These are phyloP conservation scores for Maudiozyma bulderi DNA, from an alignment of 805 yeast genomes.

Conservation along the genomic window DNA sequence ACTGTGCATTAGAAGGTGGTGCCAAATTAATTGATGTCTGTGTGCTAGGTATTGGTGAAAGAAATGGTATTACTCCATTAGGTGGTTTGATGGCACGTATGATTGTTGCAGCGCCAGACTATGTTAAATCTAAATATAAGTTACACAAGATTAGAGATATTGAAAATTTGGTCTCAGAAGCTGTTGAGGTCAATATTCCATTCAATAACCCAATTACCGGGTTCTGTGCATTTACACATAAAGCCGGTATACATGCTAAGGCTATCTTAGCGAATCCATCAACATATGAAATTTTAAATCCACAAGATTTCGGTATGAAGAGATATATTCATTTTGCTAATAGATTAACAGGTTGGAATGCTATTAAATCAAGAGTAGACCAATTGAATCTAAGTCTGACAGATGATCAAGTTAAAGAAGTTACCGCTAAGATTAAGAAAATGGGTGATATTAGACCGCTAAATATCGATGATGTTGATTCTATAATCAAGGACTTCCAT, in stretches of 20 bases:
- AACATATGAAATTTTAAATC: slow-evolving; percentile 94
- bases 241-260: slow-evolving; percentile 98
- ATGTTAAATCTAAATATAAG: slow-evolving; percentile 89
- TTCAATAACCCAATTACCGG: slow-evolving; percentile 98
- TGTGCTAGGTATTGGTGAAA: slow-evolving; percentile 96
- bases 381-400: slow-evolving; percentile 84
- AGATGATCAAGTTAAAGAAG: slow-evolving; percentile 92
- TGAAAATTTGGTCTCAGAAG: slow-evolving; percentile 93
- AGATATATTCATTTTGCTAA: slow-evolving; percentile 97
- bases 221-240: slow-evolving; percentile 98
- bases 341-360: slow-evolving; percentile 98
- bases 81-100: slow-evolving; percentile 99
- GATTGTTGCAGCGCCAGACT: slow-evolving; percentile 97
- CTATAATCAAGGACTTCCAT: slow-evolving; percentile 90
- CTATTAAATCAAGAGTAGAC: slow-evolving; percentile 95
- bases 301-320: slow-evolving; percentile 89
- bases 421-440: slow-evolving; percentile 84
- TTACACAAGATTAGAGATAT: slow-evolving; percentile 90
- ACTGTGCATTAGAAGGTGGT: slow-evolving; percentile 96
- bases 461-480: slow-evolving; percentile 94
- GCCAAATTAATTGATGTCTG: slow-evolving; percentile 91
- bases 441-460: slow-evolving; percentile 92
- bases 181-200: slow-evolving; percentile 93
- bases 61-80: slow-evolving; percentile 95
- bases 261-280: slow-evolving; percentile 97